phyloP scores from a whole-genome alignment of 805 yeast species.

The Metschnikowia hibisci region DNA sequence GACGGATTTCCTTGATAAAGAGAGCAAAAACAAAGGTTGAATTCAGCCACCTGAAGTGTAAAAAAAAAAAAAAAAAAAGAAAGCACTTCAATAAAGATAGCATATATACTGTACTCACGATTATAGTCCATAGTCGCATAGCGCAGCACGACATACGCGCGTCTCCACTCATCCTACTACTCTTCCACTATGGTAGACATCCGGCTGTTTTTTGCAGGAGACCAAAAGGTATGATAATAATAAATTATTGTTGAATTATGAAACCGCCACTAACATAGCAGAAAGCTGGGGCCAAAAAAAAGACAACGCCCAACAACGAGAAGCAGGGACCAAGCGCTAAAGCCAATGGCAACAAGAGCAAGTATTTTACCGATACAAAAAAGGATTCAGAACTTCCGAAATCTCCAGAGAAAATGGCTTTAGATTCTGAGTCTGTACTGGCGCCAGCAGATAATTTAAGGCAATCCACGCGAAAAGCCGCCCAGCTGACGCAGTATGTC shows the following conservation, averaged over 20 bases:
- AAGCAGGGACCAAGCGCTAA: not conserved
- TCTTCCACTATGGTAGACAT: slow-evolving; percentile 17
- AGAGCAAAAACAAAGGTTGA: slow-evolving; percentile 33
- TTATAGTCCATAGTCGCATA: too few relatives aligned
- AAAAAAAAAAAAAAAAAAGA: not conserved
- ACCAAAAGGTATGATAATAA: slow-evolving; percentile 1
- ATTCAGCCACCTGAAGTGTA: not conserved
- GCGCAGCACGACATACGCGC: slow-evolving; percentile 2
- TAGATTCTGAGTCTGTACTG: not conserved
- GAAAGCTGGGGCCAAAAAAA: not conserved
- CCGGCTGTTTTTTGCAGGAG: slow-evolving; percentile 18
- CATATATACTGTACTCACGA: too few relatives aligned
- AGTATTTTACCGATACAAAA: not conserved
- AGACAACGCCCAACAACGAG: slow-evolving; percentile 1
- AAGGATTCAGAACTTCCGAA: not conserved
- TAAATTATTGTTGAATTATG: not conserved
- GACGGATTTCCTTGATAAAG: slow-evolving; percentile 78
- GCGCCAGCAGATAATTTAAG: slow-evolving; percentile 9
- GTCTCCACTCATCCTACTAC: not conserved
- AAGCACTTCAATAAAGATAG: not conserved
- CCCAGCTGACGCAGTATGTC: slow-evolving; percentile 11
- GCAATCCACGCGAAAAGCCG: slow-evolving; percentile 10
- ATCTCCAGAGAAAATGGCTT: not conserved
- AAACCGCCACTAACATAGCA: not conserved
- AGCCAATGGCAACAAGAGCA: slow-evolving; percentile 1